A percentile compares a stretch with the other conserved stretches of the same genome.
These are phyloP conservation scores for Retiboletus fuscus DNA, from an alignment of 1,284 basidiomycete species.

Conservation along the genomic window DNA sequence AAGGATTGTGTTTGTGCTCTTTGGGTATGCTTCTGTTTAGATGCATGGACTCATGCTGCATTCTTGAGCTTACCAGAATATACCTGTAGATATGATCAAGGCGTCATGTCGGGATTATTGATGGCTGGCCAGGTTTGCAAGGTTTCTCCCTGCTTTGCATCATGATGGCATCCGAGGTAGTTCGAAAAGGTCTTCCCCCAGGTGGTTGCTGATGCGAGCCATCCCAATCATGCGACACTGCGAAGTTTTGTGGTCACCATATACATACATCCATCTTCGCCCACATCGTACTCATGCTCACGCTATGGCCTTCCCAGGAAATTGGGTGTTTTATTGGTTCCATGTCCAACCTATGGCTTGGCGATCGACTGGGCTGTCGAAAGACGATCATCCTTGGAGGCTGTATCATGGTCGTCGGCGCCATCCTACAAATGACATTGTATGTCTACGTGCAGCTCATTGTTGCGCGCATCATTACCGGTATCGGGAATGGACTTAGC, in stretches of 20 bases:
- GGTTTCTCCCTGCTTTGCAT: neutral
- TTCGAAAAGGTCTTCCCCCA: conserved; percentile 48
- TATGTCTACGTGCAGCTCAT: conserved; percentile 64
- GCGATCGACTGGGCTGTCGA: conserved; percentile 62
- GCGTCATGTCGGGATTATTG: conserved; percentile 50
- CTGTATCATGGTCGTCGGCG: conserved; percentile 65
- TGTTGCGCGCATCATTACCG: conserved; percentile 62
- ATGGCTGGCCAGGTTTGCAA: conserved; percentile 44
- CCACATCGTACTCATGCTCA: conserved; percentile 6
- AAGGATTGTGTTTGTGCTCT: conserved; percentile 48
- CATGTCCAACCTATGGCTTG: conserved; percentile 60
- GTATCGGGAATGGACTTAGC: conserved; percentile 76
- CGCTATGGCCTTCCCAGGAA: conserved; percentile 32
- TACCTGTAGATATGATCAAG: conserved; percentile 47
- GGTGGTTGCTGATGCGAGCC: conserved; percentile 44
- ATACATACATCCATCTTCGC: conserved; percentile 37
- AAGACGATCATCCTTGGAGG: conserved; percentile 63
- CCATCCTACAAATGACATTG: conserved; percentile 61
- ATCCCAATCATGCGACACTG: conserved; percentile 48
- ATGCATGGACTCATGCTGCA: neutral
- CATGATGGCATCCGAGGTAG: conserved; percentile 28
- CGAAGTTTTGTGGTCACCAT: conserved; percentile 49
- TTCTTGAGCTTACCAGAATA: conserved; percentile 17
- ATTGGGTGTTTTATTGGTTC: conserved; percentile 56
- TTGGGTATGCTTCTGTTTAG: conserved; percentile 41